Evolutionary conservation across 1,284 basidiomycete species (phyloP).

Genomic region (Cryptococcus wingfieldii): DNA sequence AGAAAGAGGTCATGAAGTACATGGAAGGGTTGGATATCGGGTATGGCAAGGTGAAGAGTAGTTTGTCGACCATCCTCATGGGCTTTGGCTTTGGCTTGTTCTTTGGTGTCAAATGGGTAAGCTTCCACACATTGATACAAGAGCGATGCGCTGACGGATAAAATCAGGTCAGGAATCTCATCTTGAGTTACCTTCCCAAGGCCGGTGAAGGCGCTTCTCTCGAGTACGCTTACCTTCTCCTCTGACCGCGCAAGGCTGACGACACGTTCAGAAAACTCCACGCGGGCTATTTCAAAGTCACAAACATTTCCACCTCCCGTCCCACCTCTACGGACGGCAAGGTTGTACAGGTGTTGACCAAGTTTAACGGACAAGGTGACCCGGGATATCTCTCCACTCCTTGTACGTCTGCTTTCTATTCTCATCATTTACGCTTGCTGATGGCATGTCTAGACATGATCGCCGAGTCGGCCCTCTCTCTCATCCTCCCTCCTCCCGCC

Average conservation of each 20-base stretch:
- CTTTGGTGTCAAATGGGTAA: slow-evolving; percentile 13
- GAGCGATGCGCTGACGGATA: slow-evolving; percentile 44
- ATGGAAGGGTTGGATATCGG: slow-evolving; percentile 58
- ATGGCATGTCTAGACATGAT: slow-evolving; percentile 59
- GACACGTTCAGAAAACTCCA: slow-evolving; percentile 53
- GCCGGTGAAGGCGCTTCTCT: slow-evolving; percentile 63
- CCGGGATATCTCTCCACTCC: slow-evolving; percentile 71
- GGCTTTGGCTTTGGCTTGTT: slow-evolving; percentile 16
- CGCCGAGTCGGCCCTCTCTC: slow-evolving; percentile 66
- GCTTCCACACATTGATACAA: not conserved
- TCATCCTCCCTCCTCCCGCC: slow-evolving; percentile 52
- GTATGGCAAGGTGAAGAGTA: slow-evolving; percentile 10
- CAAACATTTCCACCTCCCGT: slow-evolving; percentile 56
- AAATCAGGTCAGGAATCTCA: slow-evolving; percentile 53
- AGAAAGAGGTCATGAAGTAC: slow-evolving; percentile 61
- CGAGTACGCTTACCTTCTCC: slow-evolving; percentile 49
- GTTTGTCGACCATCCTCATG: slow-evolving; percentile 13
- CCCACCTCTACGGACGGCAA: slow-evolving; percentile 10
- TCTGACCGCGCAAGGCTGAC: not conserved
- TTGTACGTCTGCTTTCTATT: slow-evolving; percentile 46
- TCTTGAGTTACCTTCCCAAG: slow-evolving; percentile 54
- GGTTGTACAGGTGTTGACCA: slow-evolving; percentile 59
- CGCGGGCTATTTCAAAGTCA: slow-evolving; percentile 57
- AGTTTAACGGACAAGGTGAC: slow-evolving; percentile 65
- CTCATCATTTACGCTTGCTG: not conserved